A percentile compares a stretch with the other conserved stretches of the same genome.
phyloP scores from a whole-genome alignment of 805 yeast species.

The Hanseniaspora lindneri region DNA sequence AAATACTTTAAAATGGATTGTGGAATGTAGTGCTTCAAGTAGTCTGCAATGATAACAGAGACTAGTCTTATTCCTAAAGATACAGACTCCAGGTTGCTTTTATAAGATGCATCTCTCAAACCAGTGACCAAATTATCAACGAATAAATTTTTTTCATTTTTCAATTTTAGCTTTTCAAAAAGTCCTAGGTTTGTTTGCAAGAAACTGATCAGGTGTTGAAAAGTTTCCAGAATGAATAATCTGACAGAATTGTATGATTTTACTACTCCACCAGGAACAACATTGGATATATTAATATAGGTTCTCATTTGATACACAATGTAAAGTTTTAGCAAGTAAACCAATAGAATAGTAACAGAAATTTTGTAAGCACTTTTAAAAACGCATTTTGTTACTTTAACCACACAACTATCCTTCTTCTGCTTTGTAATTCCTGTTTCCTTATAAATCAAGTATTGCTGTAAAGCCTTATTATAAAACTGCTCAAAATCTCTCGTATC shows the following conservation, averaged over 20 bases:
- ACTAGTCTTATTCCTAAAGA: neutral
- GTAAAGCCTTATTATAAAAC: slow-evolving; percentile 13
- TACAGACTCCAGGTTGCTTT: slow-evolving; percentile 4
- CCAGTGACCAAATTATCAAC: slow-evolving; percentile 5
- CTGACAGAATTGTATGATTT: neutral
- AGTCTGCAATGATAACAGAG: neutral
- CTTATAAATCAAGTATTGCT: slow-evolving; percentile 12
- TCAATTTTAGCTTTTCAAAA: slow-evolving; percentile 3
- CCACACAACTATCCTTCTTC: neutral
- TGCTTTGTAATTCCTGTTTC: neutral
- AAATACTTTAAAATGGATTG: neutral
- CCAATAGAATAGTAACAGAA: slow-evolving; percentile 1
- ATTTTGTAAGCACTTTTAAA: slow-evolving; percentile 8
- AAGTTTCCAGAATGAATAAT: slow-evolving; percentile 1
- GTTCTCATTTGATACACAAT: slow-evolving; percentile 16
- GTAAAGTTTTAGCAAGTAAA: slow-evolving; percentile 15
- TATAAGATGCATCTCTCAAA: neutral
- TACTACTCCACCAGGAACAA: slow-evolving; percentile 1
- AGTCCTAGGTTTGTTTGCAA: slow-evolving; percentile 8
- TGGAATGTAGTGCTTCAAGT: slow-evolving; percentile 1
- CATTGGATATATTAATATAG: neutral
- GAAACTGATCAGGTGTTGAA: slow-evolving; percentile 4
- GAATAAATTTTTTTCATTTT: slow-evolving; percentile 8
- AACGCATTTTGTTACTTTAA: neutral
- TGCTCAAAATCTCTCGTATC: slow-evolving; percentile 13